Evolutionary conservation across 1,284 basidiomycete species (phyloP), one percentile per base, ranked within the genome.

Genomic region (Earliella scabrosa): DNA sequence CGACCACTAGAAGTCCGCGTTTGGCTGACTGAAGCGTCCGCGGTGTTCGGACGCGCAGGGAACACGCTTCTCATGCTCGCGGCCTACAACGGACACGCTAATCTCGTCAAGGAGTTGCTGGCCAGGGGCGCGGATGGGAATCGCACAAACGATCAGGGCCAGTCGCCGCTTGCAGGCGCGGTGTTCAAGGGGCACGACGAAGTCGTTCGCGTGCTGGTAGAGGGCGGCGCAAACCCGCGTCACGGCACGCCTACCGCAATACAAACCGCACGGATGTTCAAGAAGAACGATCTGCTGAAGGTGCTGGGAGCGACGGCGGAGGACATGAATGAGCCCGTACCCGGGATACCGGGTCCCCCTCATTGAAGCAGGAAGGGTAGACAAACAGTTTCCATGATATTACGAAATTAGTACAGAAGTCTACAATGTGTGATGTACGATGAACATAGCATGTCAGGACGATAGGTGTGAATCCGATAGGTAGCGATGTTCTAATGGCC

Each of bases 31-130:
- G n/a, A n/a, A n/a, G n/a, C n/a, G n/a, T n/a, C n/a, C n/a, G n/a
- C n/a, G n/a, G n/a, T n/a, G 24, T 18, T 63, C 29, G 29, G 29
- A 6, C 7, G 29, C 6, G 13, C 29, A 83, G 90, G 90, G 18
- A 91, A 92, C 68, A 89, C 88, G 3, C 76, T 93, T 6, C 77
- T 95, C 55, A 95, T 95, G 91, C 82, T 94, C 38, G 87, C 90
- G 2, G 81, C 90, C 3, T 95, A 95, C 69, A 84, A 87, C 39
- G 91, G 92, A 1, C 90, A 93, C 61, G 68, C 75, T 1, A 74
- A 78, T 1, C 81, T 90, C 18, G 78, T 85, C 0, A 72, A 73
- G 38, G 75, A 75, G 8, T 77, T 93, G 23, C 68, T 92, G 36
- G 61, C 69, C 6, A 77, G 79, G 26, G 82, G 83, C 1, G 89